These are phyloP conservation scores for Coemansia sp. DNA, from an alignment of 192 early-diverging fungal genomes.

Conservation along the genomic window DNA sequence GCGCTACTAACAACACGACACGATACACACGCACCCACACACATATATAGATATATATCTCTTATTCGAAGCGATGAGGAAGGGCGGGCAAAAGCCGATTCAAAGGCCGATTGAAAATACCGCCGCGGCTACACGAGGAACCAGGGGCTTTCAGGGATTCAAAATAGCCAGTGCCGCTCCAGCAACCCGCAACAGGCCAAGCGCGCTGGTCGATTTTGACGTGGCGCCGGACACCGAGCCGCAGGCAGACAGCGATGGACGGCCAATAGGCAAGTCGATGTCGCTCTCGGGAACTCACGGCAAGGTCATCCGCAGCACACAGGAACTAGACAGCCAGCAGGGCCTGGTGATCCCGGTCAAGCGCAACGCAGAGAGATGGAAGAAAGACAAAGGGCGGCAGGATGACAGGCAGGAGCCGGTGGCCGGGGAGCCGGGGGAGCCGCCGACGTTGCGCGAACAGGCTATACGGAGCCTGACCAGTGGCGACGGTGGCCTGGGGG, in stretches of 20 bases:
- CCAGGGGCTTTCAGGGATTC: neutral
- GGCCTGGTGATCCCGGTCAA: slow-evolving; percentile 36
- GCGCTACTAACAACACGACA: too few species aligned
- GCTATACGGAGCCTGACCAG: neutral
- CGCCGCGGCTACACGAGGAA: too few species aligned
- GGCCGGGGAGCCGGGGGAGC: neutral
- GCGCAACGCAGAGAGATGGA: slow-evolving; percentile 29
- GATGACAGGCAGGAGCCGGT: neutral
- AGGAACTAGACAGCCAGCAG: slow-evolving; percentile 6
- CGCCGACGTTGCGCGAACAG: neutral
- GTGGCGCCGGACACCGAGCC: neutral
- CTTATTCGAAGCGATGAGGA: neutral
- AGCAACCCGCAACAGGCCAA: neutral
- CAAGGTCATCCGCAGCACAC: slow-evolving; percentile 4
- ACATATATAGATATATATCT: too few species aligned
- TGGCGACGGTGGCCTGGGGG: neutral
- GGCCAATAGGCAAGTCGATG: neutral
- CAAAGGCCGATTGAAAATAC: neutral
- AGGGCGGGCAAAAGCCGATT: neutral
- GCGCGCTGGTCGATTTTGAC: neutral
- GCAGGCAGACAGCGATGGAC: neutral
- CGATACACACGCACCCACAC: too few species aligned
- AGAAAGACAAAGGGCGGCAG: neutral
- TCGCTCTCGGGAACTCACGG: slow-evolving; percentile 4
- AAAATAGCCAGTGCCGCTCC: neutral